phyloP scores from a whole-genome alignment of 2,329 filamentous ascomycete genomes.

The Trichothecium roseum region DNA sequence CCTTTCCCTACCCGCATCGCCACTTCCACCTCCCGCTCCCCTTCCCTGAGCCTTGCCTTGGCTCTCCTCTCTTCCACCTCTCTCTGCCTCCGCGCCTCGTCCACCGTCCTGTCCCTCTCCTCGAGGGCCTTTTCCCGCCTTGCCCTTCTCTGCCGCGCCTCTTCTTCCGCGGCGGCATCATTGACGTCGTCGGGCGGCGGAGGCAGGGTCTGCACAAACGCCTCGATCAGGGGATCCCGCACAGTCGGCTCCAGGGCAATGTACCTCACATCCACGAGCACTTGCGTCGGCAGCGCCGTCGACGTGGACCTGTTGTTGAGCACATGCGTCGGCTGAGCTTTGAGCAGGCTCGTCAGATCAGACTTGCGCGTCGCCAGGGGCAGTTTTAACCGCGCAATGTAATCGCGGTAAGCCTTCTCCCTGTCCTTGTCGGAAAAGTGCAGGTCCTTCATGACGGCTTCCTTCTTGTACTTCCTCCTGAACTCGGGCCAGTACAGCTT shows the following conservation, averaged over 20 bases:
- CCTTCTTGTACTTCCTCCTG: conserved; percentile 78
- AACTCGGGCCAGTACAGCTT: conserved; percentile 99
- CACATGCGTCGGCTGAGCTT: conserved; percentile 42
- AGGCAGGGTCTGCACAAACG: conserved; percentile 54
- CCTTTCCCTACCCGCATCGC: conserved; percentile 61
- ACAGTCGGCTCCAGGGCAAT: conserved; percentile 52
- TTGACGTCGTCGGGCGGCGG: conserved; percentile 38
- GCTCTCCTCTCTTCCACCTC: conserved; percentile 49
- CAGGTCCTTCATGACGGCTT: conserved; percentile 67
- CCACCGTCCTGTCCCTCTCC: conserved; percentile 51
- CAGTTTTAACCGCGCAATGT: conserved; percentile 56
- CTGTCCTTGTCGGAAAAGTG: conserved; percentile 64
- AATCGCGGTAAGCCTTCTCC: conserved; percentile 71
- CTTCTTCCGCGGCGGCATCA: conserved; percentile 38
- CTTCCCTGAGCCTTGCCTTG: conserved; percentile 51
- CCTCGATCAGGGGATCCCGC: conserved; percentile 55
- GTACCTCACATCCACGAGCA: conserved; percentile 60
- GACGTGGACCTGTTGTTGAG: conserved; percentile 51
- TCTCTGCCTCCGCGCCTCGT: conserved; percentile 51
- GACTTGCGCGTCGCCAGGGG: conserved; percentile 56
- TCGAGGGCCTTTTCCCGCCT: conserved; percentile 57
- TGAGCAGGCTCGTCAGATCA: conserved; percentile 57
- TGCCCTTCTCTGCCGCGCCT: conserved; percentile 37
- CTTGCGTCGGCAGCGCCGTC: conserved; percentile 46
- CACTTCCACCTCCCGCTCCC: conserved; percentile 55